Evolutionary conservation across 2,329 filamentous ascomycete genomes (phyloP).

Genomic region (Fusarium cicatricum): DNA sequence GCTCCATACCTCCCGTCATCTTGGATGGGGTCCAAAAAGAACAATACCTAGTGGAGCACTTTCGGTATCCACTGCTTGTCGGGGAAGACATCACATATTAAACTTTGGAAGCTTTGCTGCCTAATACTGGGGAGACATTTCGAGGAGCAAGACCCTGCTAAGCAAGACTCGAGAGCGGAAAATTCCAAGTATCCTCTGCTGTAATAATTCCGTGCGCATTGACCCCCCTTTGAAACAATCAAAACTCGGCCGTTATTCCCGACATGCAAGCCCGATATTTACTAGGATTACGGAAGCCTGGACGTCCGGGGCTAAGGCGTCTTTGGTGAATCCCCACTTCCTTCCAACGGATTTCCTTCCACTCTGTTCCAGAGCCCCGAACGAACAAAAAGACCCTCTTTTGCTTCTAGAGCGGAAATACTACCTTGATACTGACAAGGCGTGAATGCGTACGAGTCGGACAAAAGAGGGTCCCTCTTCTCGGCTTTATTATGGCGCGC

Average conservation of each 20-base stretch:
- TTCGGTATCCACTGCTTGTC: conserved; percentile 9
- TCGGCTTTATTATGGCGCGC: not conserved
- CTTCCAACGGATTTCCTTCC: conserved; percentile 34
- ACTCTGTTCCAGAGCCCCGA: conserved; percentile 34
- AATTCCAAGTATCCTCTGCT: too few relatives aligned
- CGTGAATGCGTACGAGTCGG: not conserved
- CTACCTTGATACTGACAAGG: not conserved
- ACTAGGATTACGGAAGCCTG: conserved; percentile 14
- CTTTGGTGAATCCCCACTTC: conserved; percentile 30
- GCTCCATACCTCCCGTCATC: conserved; percentile 18
- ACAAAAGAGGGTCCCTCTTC: not conserved
- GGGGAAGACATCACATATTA: not conserved
- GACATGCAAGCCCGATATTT: conserved; percentile 7
- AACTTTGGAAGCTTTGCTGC: too few relatives aligned
- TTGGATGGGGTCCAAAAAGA: too few relatives aligned
- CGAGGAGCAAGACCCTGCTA: too few relatives aligned
- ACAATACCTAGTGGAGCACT: too few relatives aligned
- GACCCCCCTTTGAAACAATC: conserved; percentile 25
- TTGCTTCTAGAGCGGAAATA: conserved; percentile 4
- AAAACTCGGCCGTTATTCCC: conserved; percentile 27
- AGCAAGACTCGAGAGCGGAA: too few relatives aligned
- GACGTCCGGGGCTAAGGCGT: conserved; percentile 14
- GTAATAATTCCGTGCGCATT: too few relatives aligned
- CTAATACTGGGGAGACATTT: too few relatives aligned
- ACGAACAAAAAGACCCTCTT: conserved; percentile 21